Evolutionary conservation across 2,329 filamentous ascomycete species (phyloP).

Genomic region (Neofusicoccum parvum): DNA sequence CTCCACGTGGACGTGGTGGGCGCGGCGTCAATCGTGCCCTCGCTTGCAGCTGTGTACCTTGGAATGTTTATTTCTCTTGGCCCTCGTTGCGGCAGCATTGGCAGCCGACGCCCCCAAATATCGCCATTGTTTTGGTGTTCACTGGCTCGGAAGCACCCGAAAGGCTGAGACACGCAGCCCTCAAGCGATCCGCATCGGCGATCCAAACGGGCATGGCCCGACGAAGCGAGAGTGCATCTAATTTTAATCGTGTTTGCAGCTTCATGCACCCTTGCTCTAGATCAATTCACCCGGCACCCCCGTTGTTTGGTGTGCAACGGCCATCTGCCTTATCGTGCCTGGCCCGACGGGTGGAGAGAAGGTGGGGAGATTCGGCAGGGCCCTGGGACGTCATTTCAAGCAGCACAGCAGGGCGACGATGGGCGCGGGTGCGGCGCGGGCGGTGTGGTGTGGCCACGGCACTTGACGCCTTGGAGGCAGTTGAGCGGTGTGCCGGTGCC

Average conservation of each 20-base stretch:
- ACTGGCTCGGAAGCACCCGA: constrained; percentile 13
- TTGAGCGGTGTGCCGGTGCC: not conserved
- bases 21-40: not conserved
- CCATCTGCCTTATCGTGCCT: constrained; percentile 1
- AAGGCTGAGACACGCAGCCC: not conserved
- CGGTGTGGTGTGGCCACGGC: not conserved
- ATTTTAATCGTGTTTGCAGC: constrained; percentile 1
- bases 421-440: not conserved
- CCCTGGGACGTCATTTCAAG: not conserved
- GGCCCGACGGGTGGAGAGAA: not conserved
- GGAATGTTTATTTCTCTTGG: not conserved
- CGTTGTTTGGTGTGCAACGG: not conserved
- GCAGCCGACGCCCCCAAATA: not conserved
- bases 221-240: constrained; percentile 12
- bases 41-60: not conserved
- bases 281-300: not conserved
- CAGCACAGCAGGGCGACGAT: not conserved
- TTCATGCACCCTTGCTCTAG: constrained; percentile 1
- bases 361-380: not conserved
- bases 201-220: constrained; percentile 7
- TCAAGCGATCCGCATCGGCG: constrained; percentile 5
- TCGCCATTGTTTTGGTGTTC: constrained; percentile 1
- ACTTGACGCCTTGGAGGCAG: not conserved
- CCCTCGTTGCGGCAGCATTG: not conserved
- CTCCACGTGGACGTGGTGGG: not conserved